Conservation (phyloP, 1,284 basidiomycete species). For the Mycena sp. region DNA sequence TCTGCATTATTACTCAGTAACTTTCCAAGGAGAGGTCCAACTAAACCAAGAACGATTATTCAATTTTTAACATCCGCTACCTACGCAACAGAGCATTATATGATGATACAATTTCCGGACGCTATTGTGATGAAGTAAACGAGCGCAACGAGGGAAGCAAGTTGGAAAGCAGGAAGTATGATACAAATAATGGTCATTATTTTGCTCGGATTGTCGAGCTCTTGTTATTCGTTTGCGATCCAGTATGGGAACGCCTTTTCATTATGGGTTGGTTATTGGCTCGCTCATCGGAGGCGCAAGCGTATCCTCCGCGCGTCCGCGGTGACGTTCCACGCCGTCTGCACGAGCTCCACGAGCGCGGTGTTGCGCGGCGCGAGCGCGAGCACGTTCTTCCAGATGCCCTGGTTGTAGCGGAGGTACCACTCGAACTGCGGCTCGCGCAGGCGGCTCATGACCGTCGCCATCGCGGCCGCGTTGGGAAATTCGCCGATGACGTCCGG, state of each 20-base stretch:
- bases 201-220: neutral
- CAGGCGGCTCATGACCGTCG: slow-evolving; percentile 51
- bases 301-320: slow-evolving; percentile 54
- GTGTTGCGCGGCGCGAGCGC: slow-evolving; percentile 51
- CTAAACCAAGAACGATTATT: slow-evolving; percentile 8
- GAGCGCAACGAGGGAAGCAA: slow-evolving; percentile 2
- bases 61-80: slow-evolving; percentile 7
- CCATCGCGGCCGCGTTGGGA: slow-evolving; percentile 65
- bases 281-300: slow-evolving; percentile 21
- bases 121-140: neutral
- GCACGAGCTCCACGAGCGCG: slow-evolving; percentile 51
- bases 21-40: neutral
- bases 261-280: neutral
- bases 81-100: slow-evolving; percentile 18
- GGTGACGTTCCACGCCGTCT: slow-evolving; percentile 61
- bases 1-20: neutral
- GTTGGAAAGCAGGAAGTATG: slow-evolving; percentile 10
- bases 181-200: slow-evolving; percentile 10
- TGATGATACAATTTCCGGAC: slow-evolving; percentile 1
- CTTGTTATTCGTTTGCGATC: slow-evolving; percentile 20
- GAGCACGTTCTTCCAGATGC: slow-evolving; percentile 63
- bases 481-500: slow-evolving; percentile 55
- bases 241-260: slow-evolving; percentile 3
- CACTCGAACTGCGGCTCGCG: slow-evolving; percentile 48
- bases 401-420: slow-evolving; percentile 51